Evolutionary conservation across 148 eudicot genomes (phyloP).

Genomic region (Amaranthus hypochondriacus): DNA sequence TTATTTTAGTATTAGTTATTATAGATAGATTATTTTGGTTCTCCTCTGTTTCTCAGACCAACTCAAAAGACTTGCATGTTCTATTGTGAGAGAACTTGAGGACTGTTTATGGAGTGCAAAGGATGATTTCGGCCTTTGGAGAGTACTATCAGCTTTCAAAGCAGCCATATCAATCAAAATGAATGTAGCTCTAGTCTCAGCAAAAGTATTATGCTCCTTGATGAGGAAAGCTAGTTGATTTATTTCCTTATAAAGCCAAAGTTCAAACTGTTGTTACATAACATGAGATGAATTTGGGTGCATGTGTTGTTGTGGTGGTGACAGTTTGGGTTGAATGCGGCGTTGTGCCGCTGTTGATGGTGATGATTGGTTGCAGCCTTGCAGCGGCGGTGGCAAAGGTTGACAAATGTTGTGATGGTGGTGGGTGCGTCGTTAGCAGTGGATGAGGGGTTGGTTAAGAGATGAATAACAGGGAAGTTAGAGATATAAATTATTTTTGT

Average conservation of each 20-base stretch:
- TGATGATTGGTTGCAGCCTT: too few species aligned
- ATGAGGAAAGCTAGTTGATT: slow-evolving; percentile 44
- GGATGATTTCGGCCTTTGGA: slow-evolving; percentile 6
- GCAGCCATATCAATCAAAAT: slow-evolving; percentile 59
- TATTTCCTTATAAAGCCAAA: not conserved
- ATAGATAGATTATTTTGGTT: slow-evolving; percentile 41
- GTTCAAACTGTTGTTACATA: too few species aligned
- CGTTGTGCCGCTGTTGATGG: too few species aligned
- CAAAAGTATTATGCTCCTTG: slow-evolving; percentile 49
- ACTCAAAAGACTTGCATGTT: slow-evolving; percentile 65
- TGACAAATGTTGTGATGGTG: too few species aligned
- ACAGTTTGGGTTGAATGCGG: too few species aligned
- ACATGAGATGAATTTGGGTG: too few species aligned
- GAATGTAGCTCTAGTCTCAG: slow-evolving; percentile 73
- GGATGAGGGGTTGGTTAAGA: too few species aligned
- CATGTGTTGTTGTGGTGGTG: too few species aligned
- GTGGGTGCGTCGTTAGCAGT: too few species aligned
- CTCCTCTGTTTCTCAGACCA: slow-evolving; percentile 61
- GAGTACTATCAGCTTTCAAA: slow-evolving; percentile 42
- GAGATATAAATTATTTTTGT: too few species aligned
- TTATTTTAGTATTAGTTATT: slow-evolving; percentile 24
- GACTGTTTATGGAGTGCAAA: slow-evolving; percentile 32
- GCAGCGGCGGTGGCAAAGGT: too few species aligned
- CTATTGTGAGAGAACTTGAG: slow-evolving; percentile 39
- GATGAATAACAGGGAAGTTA: too few species aligned